Evolutionary conservation across 345 rosid genomes (phyloP), one percentile per base, ranked within the genome.

Genomic region (Conringia planisiliqua): DNA sequence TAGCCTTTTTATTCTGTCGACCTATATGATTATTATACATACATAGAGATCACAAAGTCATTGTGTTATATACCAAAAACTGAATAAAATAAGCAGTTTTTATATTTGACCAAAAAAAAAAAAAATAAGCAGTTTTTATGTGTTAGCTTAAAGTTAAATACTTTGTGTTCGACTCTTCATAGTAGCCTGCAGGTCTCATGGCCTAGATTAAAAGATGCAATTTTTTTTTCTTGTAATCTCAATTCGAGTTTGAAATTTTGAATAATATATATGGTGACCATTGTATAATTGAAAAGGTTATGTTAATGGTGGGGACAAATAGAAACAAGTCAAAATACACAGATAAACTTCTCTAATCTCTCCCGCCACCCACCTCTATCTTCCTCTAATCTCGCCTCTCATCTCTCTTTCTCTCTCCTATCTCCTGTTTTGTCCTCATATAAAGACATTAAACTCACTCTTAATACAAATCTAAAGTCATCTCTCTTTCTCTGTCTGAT

Each of bases 331-430:
- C 81, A 78, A 78, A 18, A 58, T 35, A 35, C 40, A 10, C 24
- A 65, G 77, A 71, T 71, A 60, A 77, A 71, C 81, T 56, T 71
- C 70, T 66, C 77, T 59, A 72, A 71, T 72, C 64, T 59, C 68
- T 78, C 81, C 81, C 81, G 77, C 81, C 81, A 78, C 77, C 81
- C 66, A 78, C 77, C 20, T 66, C 62, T 36, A 77, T 56, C 80
- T 64, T 64, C 81, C 81, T 48, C 73, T 48, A 71, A 78, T 78
- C 81, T 78, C 81, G 81, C 81, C 77, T 71, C 69, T 60, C 72
- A 65, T 59, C 65, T 61, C 80, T 75, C 74, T 68, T 30, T 43
- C 59, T 20, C 27, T 29, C 44, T 50, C 10, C 2, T 10, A n/a
- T 59, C 51, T 58, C 38, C 1, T 35, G 64, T 12, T 56, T 42